Base-by-base conservation (phyloP, 164 flowering plant species). In the Piper betle region DNA sequence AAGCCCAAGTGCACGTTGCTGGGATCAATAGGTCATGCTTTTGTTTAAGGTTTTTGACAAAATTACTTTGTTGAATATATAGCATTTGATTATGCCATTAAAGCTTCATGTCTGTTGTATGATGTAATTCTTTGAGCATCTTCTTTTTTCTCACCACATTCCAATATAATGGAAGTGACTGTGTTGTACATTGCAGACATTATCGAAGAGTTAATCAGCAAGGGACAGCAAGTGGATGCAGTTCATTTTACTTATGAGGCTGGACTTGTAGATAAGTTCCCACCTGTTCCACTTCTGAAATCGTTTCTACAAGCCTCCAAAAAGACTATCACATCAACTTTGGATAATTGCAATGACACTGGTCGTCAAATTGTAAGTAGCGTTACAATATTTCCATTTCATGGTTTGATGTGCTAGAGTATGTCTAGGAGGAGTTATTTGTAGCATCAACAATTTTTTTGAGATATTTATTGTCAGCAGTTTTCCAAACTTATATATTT, bases 181-280 rank as follows among this genome's bases (percentile, higher is more conserved):
- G 38, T 37, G 9, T 46, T 37, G 53, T 63, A 43, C 55, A 58
- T 70, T 69, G 78, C 82, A 92, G 98, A 83, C 65, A 89, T 92
- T 80, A 92, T 92, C 71, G 77, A 85, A 77, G 98, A 92, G 71
- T 75, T 92, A 59, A 85, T 92, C 62, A 80, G 81, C 70, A 83
- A 85, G 77, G 93, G 95, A 63, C 95, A 89, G 64, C 96, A 84
- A 76, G 93, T 92, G 69, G 98, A 92, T 81, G 98, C 98, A 18
- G 93, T 92, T 41, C 96, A 92, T 77, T 92, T 92, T 64, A 81
- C 84, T 53, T 82, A 74, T 72, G 98, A 92, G 76, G 95, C 85
- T 61, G 93, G 91, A 20, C 91, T 92, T 64, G 81, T 79, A 48
- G 82, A 85, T 64, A 85, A 79, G 73, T 92, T 83, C 71, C 96